Evolutionary conservation across 2,329 filamentous ascomycete species (phyloP).

Genomic region (Neofusicoccum sp.): DNA sequence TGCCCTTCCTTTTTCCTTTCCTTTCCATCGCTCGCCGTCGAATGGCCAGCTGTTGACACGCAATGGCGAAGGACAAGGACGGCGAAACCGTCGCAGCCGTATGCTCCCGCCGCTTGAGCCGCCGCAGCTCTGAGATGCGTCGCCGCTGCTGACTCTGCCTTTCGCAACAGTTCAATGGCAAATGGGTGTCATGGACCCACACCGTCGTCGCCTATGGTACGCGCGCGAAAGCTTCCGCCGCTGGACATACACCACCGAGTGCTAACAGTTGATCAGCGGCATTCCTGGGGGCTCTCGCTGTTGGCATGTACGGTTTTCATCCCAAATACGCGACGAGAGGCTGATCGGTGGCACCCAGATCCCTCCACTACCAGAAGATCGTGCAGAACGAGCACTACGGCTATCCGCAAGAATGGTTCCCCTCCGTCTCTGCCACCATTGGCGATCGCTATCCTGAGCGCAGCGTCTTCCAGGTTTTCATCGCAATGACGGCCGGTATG

Average conservation of each 20-base stretch:
- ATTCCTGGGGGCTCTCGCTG: conserved; percentile 80
- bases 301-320: conserved; percentile 54
- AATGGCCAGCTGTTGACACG: conserved; percentile 13
- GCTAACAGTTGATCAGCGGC: conserved; percentile 55
- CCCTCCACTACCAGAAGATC: conserved; percentile 92
- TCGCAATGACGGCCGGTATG: conserved; percentile 86
- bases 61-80: conserved; percentile 62
- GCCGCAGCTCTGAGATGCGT: background rate
- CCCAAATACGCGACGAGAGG: no score
- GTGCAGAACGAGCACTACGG: conserved; percentile 91
- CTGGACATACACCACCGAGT: background rate
- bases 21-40: background rate
- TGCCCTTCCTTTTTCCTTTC: background rate
- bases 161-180: conserved; percentile 66
- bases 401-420: conserved; percentile 87
- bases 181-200: conserved; percentile 88
- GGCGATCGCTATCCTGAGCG: conserved; percentile 96
- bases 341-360: conserved; percentile 38
- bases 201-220: conserved; percentile 77
- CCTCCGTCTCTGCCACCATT: conserved; percentile 93
- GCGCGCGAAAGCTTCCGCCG: conserved; percentile 11
- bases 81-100: conserved; percentile 62
- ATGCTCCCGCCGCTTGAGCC: conserved; percentile 28
- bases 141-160: background rate
- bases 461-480: conserved; percentile 95